Conservation (phyloP, 805 yeast genomes). For the Wickerhamiella spandovensis region DNA sequence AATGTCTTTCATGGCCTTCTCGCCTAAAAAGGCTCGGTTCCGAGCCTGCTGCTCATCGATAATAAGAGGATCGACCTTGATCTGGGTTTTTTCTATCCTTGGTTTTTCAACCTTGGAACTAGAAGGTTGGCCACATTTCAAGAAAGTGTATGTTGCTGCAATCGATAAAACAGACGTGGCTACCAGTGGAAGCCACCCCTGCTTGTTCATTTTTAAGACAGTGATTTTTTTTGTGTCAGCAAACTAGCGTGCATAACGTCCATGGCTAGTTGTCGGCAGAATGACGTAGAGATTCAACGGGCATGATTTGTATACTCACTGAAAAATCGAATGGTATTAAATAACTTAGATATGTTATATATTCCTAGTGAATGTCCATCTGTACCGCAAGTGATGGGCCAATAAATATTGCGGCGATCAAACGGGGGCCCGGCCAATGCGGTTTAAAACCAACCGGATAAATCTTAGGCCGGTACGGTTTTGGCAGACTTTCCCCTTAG, state of each 20-base stretch:
- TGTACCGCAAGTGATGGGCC: not conserved
- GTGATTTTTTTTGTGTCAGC: not conserved
- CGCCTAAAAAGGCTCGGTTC: slow-evolving; percentile 83
- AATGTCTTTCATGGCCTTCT: slow-evolving; percentile 64
- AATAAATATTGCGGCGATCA: not conserved
- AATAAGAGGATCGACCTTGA: slow-evolving; percentile 45
- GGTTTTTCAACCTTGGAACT: not conserved
- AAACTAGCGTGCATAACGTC: not conserved
- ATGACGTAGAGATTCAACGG: too few species aligned
- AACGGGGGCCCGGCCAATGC: too few species aligned
- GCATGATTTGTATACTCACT: too few species aligned
- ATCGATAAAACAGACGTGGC: not conserved
- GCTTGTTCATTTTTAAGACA: not conserved
- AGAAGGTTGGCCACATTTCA: not conserved
- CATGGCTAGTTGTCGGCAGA: too few species aligned
- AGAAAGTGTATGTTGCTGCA: not conserved
- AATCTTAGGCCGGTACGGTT: too few species aligned
- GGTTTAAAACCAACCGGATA: too few species aligned
- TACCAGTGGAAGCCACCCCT: not conserved
- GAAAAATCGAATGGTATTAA: too few species aligned
- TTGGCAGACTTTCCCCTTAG: not conserved
- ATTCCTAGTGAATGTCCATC: too few species aligned
- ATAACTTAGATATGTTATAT: too few species aligned
- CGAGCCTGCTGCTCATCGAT: slow-evolving; percentile 87
- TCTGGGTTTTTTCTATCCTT: not conserved